Evolutionary conservation across 2,329 filamentous ascomycete genomes (phyloP).

Genomic region (Trichoderma atroviride): DNA sequence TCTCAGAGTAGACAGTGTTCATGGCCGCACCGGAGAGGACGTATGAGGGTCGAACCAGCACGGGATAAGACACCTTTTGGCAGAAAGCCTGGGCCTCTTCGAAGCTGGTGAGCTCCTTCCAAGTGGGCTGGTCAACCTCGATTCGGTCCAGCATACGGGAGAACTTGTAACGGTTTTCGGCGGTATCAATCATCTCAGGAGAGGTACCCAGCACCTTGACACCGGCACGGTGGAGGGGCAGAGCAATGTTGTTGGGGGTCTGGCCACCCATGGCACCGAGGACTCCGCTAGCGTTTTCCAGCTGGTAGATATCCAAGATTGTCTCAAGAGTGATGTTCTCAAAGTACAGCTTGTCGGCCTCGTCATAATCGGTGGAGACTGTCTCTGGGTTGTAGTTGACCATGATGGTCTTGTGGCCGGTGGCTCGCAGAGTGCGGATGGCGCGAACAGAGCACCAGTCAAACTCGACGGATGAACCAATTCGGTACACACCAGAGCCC

Average conservation of each 20-base stretch:
- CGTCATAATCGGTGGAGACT: conserved; percentile 87
- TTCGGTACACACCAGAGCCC: conserved; percentile 93
- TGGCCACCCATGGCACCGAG: conserved; percentile 97
- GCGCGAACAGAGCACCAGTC: conserved; percentile 98
- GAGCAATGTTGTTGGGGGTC: conserved; percentile 95
- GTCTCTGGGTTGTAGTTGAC: conserved; percentile 93
- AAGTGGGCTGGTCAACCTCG: conserved; percentile 91
- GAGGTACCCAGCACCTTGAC: conserved; percentile 94
- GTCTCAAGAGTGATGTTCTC: conserved; percentile 93
- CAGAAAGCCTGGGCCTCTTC: conserved; percentile 89
- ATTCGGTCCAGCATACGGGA: conserved; percentile 96
- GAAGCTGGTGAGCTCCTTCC: conserved; percentile 97
- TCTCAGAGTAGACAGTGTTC: conserved; percentile 98
- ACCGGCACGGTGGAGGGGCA: conserved; percentile 83
- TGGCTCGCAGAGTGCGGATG: conserved; percentile 83
- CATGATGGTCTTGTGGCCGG: conserved; percentile 93
- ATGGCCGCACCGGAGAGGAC: conserved; percentile 96
- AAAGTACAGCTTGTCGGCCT: conserved; percentile 93
- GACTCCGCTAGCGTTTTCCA: conserved; percentile 81
- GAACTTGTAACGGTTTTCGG: conserved; percentile 98
- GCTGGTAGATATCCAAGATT: conserved; percentile 88
- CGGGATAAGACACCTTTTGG: conserved; percentile 85
- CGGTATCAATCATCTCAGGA: conserved; percentile 97
- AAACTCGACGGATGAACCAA: conserved; percentile 97
- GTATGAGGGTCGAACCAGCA: conserved; percentile 93